These are phyloP conservation scores for Lentinula guzmanii DNA, from an alignment of 768 basidiomycete species.

Conservation along the genomic window DNA sequence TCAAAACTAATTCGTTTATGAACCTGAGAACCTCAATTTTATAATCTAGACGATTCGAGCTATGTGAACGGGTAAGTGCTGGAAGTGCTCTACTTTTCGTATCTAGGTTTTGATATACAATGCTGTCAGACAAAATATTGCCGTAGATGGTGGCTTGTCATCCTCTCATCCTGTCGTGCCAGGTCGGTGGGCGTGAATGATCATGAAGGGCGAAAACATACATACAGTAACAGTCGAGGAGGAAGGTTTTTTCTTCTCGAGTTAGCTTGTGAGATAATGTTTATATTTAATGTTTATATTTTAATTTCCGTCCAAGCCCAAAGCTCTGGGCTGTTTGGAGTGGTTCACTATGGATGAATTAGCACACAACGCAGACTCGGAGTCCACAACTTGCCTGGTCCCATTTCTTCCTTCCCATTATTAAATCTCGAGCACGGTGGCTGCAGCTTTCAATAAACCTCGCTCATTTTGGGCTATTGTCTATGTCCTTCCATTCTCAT, in stretches of 20 bases:
- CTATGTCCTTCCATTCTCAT: slow-evolving; percentile 53
- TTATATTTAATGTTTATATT: no score
- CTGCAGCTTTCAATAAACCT: background rate
- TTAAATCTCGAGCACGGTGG: no score
- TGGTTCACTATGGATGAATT: no score
- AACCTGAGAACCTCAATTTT: background rate
- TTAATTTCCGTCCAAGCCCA: no score
- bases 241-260: background rate
- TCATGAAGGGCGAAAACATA: background rate
- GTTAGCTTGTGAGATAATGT: no score
- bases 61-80: slow-evolving; percentile 68
- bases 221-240: background rate
- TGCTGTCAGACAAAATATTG: slow-evolving; percentile 54
- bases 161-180: slow-evolving; percentile 75
- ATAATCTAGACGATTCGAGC: slow-evolving; percentile 69
- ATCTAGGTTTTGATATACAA: background rate
- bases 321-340: no score
- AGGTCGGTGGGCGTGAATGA: slow-evolving; percentile 57
- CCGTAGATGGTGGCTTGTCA: slow-evolving; percentile 83
- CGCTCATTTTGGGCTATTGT: slow-evolving; percentile 19
- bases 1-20: background rate
- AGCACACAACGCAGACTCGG: no score
- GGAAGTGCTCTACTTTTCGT: background rate
- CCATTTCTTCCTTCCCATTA: no score
- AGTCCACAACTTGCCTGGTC: no score